Conservation (phyloP, 2,329 filamentous ascomycete species). For the Phialocephala sp. region DNA sequence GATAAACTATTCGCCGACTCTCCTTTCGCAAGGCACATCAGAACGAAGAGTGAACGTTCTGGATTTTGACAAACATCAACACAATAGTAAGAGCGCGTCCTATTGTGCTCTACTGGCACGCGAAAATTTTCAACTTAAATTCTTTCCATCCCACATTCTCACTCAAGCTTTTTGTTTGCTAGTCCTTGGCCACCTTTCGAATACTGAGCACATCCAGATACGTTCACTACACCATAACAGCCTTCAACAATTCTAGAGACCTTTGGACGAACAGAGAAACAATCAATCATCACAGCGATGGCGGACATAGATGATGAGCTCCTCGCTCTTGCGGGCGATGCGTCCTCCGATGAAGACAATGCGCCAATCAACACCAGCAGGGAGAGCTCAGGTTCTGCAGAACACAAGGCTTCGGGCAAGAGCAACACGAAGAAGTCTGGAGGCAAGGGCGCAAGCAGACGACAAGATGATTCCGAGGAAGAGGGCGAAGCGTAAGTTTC, state of each 20-base stretch:
- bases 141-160: background rate
- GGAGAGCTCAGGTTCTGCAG: conserved; percentile 60
- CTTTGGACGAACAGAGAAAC: background rate
- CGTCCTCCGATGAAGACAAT: conserved; percentile 60
- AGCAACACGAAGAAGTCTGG: conserved; percentile 53
- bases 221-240: background rate
- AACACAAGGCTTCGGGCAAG: conserved; percentile 45
- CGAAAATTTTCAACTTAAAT: background rate
- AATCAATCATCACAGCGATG: conserved; percentile 53
- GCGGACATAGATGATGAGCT: conserved; percentile 92
- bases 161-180: background rate
- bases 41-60: too few species aligned
- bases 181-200: background rate
- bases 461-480: conserved; percentile 71
- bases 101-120: background rate
- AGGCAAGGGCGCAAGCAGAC: conserved; percentile 51
- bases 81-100: background rate
- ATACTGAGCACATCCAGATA: too few species aligned
- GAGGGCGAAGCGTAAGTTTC: conserved; percentile 81
- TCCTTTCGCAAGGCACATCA: background rate
- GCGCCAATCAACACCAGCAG: conserved; percentile 55
- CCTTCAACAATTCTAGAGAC: background rate
- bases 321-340: conserved; percentile 87
- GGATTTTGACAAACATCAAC: background rate
- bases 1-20: background rate